Conservation (phyloP, 495 filamentous ascomycete species). For the Tuber calosporum region DNA sequence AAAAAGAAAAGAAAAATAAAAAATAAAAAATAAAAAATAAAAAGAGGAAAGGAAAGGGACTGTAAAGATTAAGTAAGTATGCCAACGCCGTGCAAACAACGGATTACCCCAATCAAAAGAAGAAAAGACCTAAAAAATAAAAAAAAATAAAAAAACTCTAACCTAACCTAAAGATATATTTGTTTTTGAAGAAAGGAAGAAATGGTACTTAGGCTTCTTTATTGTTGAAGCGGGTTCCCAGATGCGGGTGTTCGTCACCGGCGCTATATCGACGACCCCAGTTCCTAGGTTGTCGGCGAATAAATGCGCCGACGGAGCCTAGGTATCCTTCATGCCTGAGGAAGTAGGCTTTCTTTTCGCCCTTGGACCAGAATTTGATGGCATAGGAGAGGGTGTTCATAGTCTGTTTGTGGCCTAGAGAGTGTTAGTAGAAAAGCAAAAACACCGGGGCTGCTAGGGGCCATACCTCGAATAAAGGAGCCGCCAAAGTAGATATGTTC, state of each 20-base stretch:
- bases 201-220: not conserved
- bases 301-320: conserved; percentile 90
- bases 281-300: conserved; percentile 80
- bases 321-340: conserved; percentile 92
- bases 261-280: conserved; percentile 81
- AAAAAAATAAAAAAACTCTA: conserved; percentile 9
- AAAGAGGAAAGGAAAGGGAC: not conserved
- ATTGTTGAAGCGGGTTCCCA: conserved; percentile 13
- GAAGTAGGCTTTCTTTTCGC: conserved; percentile 91
- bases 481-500: conserved; percentile 96
- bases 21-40: too few species aligned
- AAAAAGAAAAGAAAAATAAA: too few species aligned
- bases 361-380: conserved; percentile 94
- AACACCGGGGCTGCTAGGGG: not conserved
- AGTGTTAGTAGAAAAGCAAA: not conserved
- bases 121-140: not conserved
- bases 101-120: conserved; percentile 5
- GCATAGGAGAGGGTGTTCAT: conserved; percentile 95
- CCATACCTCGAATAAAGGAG: conserved; percentile 68
- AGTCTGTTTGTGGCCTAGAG: conserved; percentile 74
- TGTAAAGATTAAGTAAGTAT: conserved; percentile 1
- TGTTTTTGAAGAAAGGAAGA: not conserved
- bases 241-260: conserved; percentile 44
- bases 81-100: not conserved
- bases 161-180: conserved; percentile 4